Percentiles rank a stretch among this genome's conserved stretches.
Evolutionary conservation across 106 monocot species (phyloP).

Genomic region (Dioscorea alata): DNA sequence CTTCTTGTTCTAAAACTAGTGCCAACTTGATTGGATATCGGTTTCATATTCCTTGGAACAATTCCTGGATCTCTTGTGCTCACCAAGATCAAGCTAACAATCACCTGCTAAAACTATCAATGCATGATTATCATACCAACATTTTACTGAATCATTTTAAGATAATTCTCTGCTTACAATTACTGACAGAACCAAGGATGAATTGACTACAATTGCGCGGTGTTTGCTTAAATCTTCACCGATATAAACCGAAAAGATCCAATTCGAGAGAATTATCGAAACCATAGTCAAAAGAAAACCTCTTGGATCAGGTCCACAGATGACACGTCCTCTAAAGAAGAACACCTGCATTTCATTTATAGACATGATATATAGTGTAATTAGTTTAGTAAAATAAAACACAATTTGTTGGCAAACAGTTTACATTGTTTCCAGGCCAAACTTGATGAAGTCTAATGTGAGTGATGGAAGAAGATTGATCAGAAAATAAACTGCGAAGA

Average conservation of each 20-base stretch:
- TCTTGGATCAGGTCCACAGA: conserved; percentile 37
- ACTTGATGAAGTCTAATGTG: conserved; percentile 26
- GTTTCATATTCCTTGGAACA: conserved; percentile 19
- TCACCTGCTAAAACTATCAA: conserved; percentile 16
- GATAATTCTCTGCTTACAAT: conserved; percentile 11
- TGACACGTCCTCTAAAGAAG: conserved; percentile 28
- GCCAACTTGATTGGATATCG: conserved; percentile 5
- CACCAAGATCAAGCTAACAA: conserved; percentile 31
- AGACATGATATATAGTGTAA: no score
- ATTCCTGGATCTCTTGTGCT: conserved; percentile 48
- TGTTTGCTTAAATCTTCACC: background rate
- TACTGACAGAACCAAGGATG: conserved; percentile 18
- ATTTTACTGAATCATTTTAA: background rate
- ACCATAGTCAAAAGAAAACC: conserved; percentile 25
- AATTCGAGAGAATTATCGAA: conserved; percentile 22
- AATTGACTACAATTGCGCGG: background rate
- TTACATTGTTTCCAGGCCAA: conserved; percentile 38
- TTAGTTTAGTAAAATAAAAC: background rate
- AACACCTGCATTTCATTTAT: conserved; percentile 20
- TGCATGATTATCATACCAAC: background rate
- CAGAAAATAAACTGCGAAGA: conserved; percentile 1
- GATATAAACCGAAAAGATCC: conserved; percentile 26
- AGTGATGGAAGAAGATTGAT: background rate
- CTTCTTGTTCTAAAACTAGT: conserved; percentile 19
- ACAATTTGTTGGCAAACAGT: background rate